Evolutionary conservation across 1,284 basidiomycete species (phyloP).

Genomic region (Gomphus sp.): DNA sequence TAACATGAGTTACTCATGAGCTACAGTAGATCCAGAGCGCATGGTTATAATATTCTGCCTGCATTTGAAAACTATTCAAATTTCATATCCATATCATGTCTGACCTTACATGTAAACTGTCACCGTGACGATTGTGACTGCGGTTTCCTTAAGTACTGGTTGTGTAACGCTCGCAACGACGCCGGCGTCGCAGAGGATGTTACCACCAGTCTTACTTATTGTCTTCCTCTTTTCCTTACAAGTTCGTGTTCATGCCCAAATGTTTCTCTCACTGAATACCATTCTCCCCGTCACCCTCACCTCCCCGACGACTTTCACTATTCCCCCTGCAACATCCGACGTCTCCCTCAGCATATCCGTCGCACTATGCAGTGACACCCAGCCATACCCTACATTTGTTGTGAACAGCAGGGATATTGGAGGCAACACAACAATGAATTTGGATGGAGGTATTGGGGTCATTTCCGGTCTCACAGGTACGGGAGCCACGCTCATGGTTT

Average conservation of each 20-base stretch:
- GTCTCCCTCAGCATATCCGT: constrained; percentile 43
- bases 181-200: background rate
- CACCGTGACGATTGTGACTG: background rate
- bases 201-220: background rate
- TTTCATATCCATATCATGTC: constrained; percentile 8
- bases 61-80: too few relatives aligned
- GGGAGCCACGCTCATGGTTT: constrained; percentile 41
- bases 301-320: constrained; percentile 18
- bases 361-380: constrained; percentile 39
- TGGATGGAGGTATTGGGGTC: constrained; percentile 51
- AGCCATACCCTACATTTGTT: constrained; percentile 38
- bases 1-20: too few relatives aligned
- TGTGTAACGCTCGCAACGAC: background rate
- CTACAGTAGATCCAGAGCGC: too few relatives aligned
- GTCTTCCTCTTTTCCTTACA: background rate
- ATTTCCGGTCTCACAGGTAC: constrained; percentile 44
- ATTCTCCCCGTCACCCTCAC: background rate
- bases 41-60: too few relatives aligned
- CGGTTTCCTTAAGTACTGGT: too few relatives aligned
- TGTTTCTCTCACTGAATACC: background rate
- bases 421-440: constrained; percentile 32
- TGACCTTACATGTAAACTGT: constrained; percentile 19
- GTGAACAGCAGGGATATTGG: constrained; percentile 44
- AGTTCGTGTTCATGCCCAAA: background rate
- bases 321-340: constrained; percentile 25